A percentile compares a stretch with the other conserved stretches of the same genome.
phyloP scores from a whole-genome alignment of 164 flowering plant genomes.

The Taxillus chinensis region DNA sequence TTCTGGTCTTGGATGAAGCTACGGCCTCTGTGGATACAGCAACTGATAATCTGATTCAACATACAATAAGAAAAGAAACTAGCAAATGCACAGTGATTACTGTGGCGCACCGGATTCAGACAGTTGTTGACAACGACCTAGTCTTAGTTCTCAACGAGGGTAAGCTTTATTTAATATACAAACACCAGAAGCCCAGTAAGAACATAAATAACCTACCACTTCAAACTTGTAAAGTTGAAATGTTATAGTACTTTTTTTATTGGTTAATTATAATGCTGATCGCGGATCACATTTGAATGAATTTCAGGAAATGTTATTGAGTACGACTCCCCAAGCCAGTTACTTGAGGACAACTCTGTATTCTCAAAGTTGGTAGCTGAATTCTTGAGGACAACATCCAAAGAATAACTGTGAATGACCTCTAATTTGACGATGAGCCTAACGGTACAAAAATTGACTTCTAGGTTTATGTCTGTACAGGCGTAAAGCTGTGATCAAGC shows the following conservation, averaged over 20 bases:
- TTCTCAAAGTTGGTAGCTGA: slow-evolving; percentile 67
- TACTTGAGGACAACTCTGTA: slow-evolving; percentile 40
- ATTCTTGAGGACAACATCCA: slow-evolving; percentile 50
- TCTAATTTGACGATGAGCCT: not conserved
- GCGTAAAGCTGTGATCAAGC: too few species aligned
- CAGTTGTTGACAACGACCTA: slow-evolving; percentile 67
- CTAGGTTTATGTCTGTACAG: too few species aligned
- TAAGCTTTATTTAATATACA: slow-evolving; percentile 9
- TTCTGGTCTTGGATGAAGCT: slow-evolving; percentile 80
- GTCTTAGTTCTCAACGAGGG: slow-evolving; percentile 80
- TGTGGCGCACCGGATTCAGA: slow-evolving; percentile 76
- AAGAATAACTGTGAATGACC: slow-evolving; percentile 7
- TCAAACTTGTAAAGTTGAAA: too few species aligned
- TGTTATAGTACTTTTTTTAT: too few species aligned
- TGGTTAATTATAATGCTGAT: too few species aligned
- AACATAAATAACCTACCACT: not conserved
- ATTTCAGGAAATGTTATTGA: slow-evolving; percentile 60
- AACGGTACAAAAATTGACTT: too few species aligned
- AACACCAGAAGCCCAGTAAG: not conserved
- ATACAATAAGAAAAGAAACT: slow-evolving; percentile 60
- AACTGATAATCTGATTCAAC: slow-evolving; percentile 67
- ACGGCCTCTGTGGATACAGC: slow-evolving; percentile 83
- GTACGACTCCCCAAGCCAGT: slow-evolving; percentile 50
- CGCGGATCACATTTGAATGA: not conserved
- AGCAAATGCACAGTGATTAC: slow-evolving; percentile 62